A percentile compares a stretch with the other conserved stretches of the same genome.
Conservation (phyloP, 179 eudicot genomes). For the Beta macrorhiza region DNA sequence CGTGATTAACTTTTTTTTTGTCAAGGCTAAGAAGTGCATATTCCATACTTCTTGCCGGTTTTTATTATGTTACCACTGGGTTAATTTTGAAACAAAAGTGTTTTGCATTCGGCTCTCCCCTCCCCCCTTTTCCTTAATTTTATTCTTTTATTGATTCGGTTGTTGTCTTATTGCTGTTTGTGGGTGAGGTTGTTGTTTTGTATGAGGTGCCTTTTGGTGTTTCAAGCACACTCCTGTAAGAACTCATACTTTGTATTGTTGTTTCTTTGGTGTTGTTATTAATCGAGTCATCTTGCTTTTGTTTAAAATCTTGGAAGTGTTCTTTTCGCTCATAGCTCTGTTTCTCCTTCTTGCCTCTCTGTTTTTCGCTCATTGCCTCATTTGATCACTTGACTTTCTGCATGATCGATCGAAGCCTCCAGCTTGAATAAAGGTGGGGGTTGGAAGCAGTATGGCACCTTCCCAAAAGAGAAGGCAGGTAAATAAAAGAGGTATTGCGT, state of each 20-base stretch:
- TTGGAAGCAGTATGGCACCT: slow-evolving; percentile 15
- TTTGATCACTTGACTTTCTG: slow-evolving; percentile 4
- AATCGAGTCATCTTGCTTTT: neutral
- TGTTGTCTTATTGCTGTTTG: slow-evolving; percentile 24
- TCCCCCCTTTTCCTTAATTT: neutral
- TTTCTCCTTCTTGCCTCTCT: neutral
- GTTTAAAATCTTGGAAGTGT: slow-evolving; percentile 1
- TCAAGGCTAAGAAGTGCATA: slow-evolving; percentile 32
- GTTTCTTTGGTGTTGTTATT: slow-evolving; percentile 13
- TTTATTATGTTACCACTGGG: slow-evolving; percentile 18
- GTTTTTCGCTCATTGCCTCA: neutral
- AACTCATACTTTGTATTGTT: slow-evolving; percentile 24
- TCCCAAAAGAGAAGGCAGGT: neutral
- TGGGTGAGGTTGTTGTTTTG: slow-evolving; percentile 17
- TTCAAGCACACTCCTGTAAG: slow-evolving; percentile 12
- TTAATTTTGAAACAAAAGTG: slow-evolving; percentile 12
- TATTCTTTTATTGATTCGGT: slow-evolving; percentile 26
- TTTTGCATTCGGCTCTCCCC: slow-evolving; percentile 1
- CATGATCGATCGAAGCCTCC: neutral
- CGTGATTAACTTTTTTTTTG: slow-evolving; percentile 6
- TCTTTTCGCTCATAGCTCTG: neutral
- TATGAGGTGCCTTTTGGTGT: slow-evolving; percentile 12
- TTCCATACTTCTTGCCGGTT: slow-evolving; percentile 29
- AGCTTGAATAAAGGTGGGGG: neutral
- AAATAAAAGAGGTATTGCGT: neutral